These are phyloP conservation scores for Hanseniaspora vineae DNA, from an alignment of 805 yeast genomes.

Conservation along the genomic window DNA sequence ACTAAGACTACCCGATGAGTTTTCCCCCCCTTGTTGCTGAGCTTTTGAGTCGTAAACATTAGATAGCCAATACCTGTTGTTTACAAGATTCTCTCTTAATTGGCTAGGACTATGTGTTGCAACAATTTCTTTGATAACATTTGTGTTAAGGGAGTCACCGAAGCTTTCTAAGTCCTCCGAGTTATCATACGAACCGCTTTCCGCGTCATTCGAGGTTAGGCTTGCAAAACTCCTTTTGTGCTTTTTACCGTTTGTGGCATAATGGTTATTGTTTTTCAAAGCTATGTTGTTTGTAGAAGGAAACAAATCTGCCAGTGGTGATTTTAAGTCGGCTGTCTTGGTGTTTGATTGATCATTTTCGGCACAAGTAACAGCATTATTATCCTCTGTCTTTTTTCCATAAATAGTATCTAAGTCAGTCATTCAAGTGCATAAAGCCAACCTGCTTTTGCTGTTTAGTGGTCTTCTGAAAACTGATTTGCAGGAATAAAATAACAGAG, in stretches of 20 bases:
- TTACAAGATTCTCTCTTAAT: conserved; percentile 11
- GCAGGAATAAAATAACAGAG: too few species aligned
- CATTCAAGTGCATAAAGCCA: too few species aligned
- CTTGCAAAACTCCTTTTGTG: neutral
- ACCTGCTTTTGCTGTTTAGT: too few species aligned
- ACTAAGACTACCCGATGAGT: neutral
- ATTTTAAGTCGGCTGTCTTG: too few species aligned
- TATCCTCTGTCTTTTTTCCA: too few species aligned
- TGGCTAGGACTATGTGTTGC: conserved; percentile 10
- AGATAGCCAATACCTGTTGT: conserved; percentile 14
- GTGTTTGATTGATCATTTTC: too few species aligned
- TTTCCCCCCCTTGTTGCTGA: conserved; percentile 2
- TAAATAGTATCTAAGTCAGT: too few species aligned
- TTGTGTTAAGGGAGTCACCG: conserved; percentile 7
- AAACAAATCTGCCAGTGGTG: neutral
- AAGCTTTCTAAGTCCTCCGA: neutral
- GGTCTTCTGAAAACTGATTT: too few species aligned
- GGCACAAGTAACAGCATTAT: too few species aligned
- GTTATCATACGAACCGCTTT: too few species aligned
- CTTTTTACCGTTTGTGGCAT: neutral
- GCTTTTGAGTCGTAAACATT: conserved; percentile 7
- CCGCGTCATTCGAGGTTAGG: too few species aligned
- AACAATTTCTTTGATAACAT: conserved; percentile 8
- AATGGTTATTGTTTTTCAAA: neutral
- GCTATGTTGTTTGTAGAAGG: neutral